These are phyloP conservation scores for Jaapia argillacea DNA, from an alignment of 768 basidiomycete species.

Conservation along the genomic window DNA sequence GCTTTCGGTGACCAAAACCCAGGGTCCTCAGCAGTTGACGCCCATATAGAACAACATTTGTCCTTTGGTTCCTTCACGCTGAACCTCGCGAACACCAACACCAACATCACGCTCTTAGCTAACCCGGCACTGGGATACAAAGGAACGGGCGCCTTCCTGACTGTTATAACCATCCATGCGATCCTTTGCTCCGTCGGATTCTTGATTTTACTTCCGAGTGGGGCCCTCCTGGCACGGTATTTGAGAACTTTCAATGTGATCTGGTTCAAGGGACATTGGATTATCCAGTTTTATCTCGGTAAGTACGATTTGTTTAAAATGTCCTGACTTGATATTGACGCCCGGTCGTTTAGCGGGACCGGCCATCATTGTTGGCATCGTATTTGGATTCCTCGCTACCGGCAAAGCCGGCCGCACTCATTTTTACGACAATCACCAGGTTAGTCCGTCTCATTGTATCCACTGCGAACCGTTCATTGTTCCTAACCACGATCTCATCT, in stretches of 20 bases:
- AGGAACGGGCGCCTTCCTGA: too few species aligned
- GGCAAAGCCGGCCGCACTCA: conserved; percentile 1
- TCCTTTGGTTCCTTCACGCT: conserved; percentile 30
- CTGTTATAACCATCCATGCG: conserved; percentile 43
- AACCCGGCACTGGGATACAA: too few species aligned
- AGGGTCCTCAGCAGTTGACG: conserved; percentile 30
- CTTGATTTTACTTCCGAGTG: conserved; percentile 46
- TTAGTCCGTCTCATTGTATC: neutral
- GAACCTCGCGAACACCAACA: conserved; percentile 35
- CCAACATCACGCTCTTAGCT: conserved; percentile 7
- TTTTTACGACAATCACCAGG: conserved; percentile 29
- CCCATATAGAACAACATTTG: conserved; percentile 37
- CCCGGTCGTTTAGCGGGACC: conserved; percentile 41
- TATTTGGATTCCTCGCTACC: conserved; percentile 21
- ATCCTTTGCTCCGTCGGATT: conserved; percentile 42
- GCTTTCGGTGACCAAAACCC: conserved; percentile 46
- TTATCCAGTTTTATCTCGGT: conserved; percentile 42
- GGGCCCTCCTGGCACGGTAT: conserved; percentile 46
- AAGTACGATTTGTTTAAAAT: too few species aligned
- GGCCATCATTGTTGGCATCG: conserved; percentile 41
- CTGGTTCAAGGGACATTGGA: conserved; percentile 34
- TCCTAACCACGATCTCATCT: conserved; percentile 1
- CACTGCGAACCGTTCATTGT: neutral
- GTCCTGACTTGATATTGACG: too few species aligned
- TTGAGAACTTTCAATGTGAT: conserved; percentile 36